These are phyloP conservation scores for Pleodorina starrii DNA, from an alignment of 139 green algal species.

Conservation along the genomic window DNA sequence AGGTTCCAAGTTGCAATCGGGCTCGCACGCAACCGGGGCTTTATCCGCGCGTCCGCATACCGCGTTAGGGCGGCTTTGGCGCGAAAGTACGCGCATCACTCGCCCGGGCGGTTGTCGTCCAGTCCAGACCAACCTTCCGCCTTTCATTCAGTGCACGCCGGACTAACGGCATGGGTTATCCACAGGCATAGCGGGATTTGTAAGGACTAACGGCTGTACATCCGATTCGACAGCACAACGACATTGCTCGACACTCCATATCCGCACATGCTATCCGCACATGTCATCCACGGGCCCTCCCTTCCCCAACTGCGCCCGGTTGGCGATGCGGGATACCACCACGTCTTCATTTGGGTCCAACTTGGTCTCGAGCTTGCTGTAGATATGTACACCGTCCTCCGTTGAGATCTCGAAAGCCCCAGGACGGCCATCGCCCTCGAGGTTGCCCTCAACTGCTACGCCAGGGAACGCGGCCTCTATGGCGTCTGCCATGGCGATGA, in stretches of 20 bases:
- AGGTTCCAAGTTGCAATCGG: background rate
- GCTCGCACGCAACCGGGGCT: background rate
- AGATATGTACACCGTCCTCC: constrained; percentile 51
- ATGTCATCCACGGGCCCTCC: background rate
- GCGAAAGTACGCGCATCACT: constrained; percentile 20
- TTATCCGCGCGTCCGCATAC: constrained; percentile 5
- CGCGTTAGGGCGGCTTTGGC: background rate
- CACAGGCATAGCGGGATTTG: too few relatives aligned
- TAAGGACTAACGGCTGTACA: too few relatives aligned
- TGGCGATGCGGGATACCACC: constrained; percentile 29
- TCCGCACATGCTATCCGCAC: constrained; percentile 39
- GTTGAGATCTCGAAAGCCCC: constrained; percentile 66
- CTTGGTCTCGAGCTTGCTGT: constrained; percentile 56
- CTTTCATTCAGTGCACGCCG: too few relatives aligned
- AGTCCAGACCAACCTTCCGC: background rate
- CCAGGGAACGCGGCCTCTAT: constrained; percentile 67
- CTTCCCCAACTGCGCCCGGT: background rate
- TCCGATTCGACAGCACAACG: background rate
- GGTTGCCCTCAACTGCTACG: constrained; percentile 67
- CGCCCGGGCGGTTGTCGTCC: background rate
- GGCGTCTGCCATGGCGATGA: constrained; percentile 66
- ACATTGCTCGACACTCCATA: too few relatives aligned
- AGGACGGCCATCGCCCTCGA: constrained; percentile 49
- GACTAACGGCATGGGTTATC: too few relatives aligned
- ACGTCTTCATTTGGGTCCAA: background rate